phyloP scores from a whole-genome alignment of 176 grass and related monocot genomes.

The Carex myosuroides region DNA sequence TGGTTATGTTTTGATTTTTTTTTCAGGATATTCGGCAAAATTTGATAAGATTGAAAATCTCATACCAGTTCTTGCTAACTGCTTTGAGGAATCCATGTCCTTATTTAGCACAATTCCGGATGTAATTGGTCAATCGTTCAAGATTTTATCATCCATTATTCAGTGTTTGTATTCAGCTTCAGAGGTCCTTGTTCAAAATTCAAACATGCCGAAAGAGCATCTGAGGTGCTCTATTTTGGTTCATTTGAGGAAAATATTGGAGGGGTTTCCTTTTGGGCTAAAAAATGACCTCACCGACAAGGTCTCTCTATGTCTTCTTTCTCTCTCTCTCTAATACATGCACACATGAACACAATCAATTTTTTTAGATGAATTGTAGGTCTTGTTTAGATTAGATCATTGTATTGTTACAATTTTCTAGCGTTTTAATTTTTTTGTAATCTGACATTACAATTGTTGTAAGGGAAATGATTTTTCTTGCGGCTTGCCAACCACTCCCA shows the following conservation, averaged over 20 bases:
- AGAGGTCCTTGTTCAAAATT: constrained; percentile 56
- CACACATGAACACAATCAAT: not conserved
- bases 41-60: constrained; percentile 47
- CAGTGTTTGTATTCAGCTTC: constrained; percentile 59
- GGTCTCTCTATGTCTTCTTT: not conserved
- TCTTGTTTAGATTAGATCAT: not conserved
- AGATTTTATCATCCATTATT: constrained; percentile 45
- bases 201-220: constrained; percentile 12
- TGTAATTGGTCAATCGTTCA: constrained; percentile 46
- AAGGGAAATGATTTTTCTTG: not conserved
- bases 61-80: constrained; percentile 47
- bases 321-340: not conserved
- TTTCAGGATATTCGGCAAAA: constrained; percentile 27
- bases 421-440: not conserved
- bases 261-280: constrained; percentile 21
- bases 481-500: not conserved
- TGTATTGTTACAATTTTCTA: not conserved
- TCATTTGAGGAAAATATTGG: constrained; percentile 53
- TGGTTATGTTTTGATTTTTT: not conserved
- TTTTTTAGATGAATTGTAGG: not conserved
- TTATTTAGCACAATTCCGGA: constrained; percentile 37
- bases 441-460: not conserved
- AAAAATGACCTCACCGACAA: constrained; percentile 9
- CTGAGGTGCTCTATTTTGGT: constrained; percentile 40
- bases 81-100: constrained; percentile 54